Percentiles rank a stretch among this genome's conserved stretches.
phyloP scores from a whole-genome alignment of 371 early-diverging fungal species.

The Actinomortierella wolfii region DNA sequence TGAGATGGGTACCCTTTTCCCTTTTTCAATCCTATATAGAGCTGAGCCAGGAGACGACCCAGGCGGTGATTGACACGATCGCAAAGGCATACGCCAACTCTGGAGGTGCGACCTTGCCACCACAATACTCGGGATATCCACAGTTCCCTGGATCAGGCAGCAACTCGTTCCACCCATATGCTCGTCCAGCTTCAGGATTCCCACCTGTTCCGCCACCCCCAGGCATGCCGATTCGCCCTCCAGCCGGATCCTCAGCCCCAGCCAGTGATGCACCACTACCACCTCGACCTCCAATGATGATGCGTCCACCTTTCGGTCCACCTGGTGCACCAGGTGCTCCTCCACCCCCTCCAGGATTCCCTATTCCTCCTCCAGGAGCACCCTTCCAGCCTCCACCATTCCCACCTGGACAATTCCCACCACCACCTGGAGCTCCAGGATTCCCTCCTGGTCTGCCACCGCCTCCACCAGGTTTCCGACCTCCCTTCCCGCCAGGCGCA shows the following conservation, averaged over 20 bases:
- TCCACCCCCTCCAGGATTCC: slow-evolving; percentile 35
- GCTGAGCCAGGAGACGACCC: slow-evolving; percentile 26
- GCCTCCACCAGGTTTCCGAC: slow-evolving; percentile 3
- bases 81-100: slow-evolving; percentile 34
- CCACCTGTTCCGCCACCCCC: slow-evolving; percentile 56
- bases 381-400: slow-evolving; percentile 28
- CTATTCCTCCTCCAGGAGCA: slow-evolving; percentile 24
- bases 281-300: slow-evolving; percentile 11
- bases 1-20: too few relatives aligned
- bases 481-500: slow-evolving; percentile 6
- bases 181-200: slow-evolving; percentile 53
- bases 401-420: slow-evolving; percentile 30
- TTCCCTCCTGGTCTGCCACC: slow-evolving; percentile 31
- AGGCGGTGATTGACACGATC: slow-evolving; percentile 31
- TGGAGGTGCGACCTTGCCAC: slow-evolving; percentile 45
- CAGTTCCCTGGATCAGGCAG: slow-evolving; percentile 44
- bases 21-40: slow-evolving; percentile 12
- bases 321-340: slow-evolving; percentile 30
- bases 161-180: slow-evolving; percentile 50
- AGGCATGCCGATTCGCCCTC: slow-evolving; percentile 48
- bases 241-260: slow-evolving; percentile 27
- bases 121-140: slow-evolving; percentile 58
- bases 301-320: slow-evolving; percentile 48
- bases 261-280: slow-evolving; percentile 19
- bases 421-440: slow-evolving; percentile 16